Evolutionary conservation across 2,329 filamentous ascomycete genomes (phyloP).

Genomic region (Ophiosphaerella herpotricha): DNA sequence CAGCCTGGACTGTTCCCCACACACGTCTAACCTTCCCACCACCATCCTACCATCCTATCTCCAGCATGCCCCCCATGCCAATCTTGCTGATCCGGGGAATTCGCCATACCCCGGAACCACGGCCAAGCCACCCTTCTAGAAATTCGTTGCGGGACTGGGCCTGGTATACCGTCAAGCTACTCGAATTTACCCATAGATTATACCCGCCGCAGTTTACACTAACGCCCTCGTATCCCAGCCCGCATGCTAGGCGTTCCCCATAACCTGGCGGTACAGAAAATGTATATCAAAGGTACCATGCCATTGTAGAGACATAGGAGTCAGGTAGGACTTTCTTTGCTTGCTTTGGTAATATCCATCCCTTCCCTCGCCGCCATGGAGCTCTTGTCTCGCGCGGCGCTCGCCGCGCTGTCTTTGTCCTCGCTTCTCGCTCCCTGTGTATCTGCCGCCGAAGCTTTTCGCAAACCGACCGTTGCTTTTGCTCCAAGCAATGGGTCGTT

Average conservation of each 20-base stretch:
- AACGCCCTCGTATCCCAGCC: slow-evolving; percentile 20
- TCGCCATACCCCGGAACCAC: slow-evolving; percentile 2
- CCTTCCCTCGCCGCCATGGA: slow-evolving; percentile 24
- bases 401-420: slow-evolving; percentile 32
- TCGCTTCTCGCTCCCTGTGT: slow-evolving; percentile 23
- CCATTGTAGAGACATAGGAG: slow-evolving; percentile 14
- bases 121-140: slow-evolving; percentile 26
- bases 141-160: slow-evolving; percentile 11
- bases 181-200: slow-evolving; percentile 37
- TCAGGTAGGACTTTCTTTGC: too few species aligned
- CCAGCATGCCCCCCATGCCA: not conserved
- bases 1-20: slow-evolving; percentile 3
- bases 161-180: slow-evolving; percentile 6
- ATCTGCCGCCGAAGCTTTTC: slow-evolving; percentile 47
- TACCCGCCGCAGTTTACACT: slow-evolving; percentile 26
- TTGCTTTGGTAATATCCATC: too few species aligned
- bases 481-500: slow-evolving; percentile 46
- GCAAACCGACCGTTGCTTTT: slow-evolving; percentile 56
- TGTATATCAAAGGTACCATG: slow-evolving; percentile 13
- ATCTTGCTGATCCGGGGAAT: not conserved
- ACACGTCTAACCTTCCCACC: not conserved
- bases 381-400: slow-evolving; percentile 31
- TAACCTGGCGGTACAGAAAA: not conserved
- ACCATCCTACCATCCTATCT: not conserved
- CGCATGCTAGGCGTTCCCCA: too few species aligned